Base-by-base conservation (phyloP, 1,139 yeast genomes). In the Debaryomycetaceae sp. region DNA sequence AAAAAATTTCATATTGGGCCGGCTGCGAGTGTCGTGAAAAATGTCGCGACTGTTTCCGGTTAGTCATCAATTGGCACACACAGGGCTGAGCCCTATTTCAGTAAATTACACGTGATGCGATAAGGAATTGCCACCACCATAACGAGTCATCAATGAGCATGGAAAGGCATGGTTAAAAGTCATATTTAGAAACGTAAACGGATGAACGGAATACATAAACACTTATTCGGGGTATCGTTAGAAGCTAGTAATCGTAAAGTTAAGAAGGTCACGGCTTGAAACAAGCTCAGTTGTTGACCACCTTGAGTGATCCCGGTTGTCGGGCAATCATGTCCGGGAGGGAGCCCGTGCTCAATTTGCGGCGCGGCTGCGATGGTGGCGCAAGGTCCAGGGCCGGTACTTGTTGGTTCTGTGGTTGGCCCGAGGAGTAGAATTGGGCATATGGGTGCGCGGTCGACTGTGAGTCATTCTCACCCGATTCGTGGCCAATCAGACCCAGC, bases 331-430 rank as follows among this genome's bases (percentile, higher is more conserved):
- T 63, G 49, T 77, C 85, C 1, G 85, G 86, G 37, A 77, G 55
- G n/a, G 81, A 74, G 6, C 81, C 79, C 38, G 77, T 72, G 47
- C 83, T 75, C 39, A 77, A 66, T 37, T 81, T 59, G 41, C 68
- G 61, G 53, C 56, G 65, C 38, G 72, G 59, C 39, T 60, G 68
- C 12, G 46, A 30, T 37, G 55, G 28, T 2, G 41, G 37, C 5
- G 40, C 37, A 16, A 36, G 23, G 8, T 11, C 12, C 6, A 6
- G 12, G 10, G 10, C 26, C 6, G 12, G n/a, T 11, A 14, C 15
- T 5, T 16, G 14, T 7, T 24, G 26, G 13, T 8, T 13, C 11
- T 7, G 7, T 8, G 21, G 11, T n/a, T 13, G 24, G 6, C 14
- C 14, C 12, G 24, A 13, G 14, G 7, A 13, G 13, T 8, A 13